Evolutionary conservation across 2,329 filamentous ascomycete genomes (phyloP).

Genomic region (Curvularia hawaiiensis): DNA sequence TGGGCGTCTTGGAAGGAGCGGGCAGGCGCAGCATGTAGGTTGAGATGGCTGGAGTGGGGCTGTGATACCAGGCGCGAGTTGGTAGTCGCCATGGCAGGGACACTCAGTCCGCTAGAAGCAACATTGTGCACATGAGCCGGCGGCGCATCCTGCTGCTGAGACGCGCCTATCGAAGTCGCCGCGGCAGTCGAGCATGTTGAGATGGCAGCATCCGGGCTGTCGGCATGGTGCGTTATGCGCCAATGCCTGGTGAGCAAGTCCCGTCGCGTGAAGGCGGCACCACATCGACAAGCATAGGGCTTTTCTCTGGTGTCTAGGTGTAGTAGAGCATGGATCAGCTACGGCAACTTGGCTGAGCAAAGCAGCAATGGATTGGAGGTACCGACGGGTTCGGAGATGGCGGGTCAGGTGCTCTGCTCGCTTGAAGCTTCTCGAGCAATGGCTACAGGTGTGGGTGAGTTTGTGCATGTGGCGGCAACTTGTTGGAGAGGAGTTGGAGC

Average conservation of each 20-base stretch:
- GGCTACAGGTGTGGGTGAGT: constrained; percentile 32
- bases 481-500: constrained; percentile 24
- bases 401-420: constrained; percentile 39
- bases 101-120: constrained; percentile 2
- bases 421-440: constrained; percentile 38
- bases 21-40: constrained; percentile 19
- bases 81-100: constrained; percentile 1
- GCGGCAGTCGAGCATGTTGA: constrained; percentile 14
- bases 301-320: constrained; percentile 38
- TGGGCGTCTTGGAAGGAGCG: constrained; percentile 19
- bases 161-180: constrained; percentile 9
- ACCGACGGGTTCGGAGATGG: constrained; percentile 41
- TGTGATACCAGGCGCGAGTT: constrained; percentile 11
- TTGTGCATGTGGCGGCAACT: constrained; percentile 29
- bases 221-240: constrained; percentile 34
- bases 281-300: constrained; percentile 36
- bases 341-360: background rate
- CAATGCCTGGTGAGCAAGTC: constrained; percentile 41
- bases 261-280: constrained; percentile 34
- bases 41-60: constrained; percentile 14
- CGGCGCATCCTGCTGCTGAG: constrained; percentile 1
- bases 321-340: constrained; percentile 15
- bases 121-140: constrained; percentile 1
- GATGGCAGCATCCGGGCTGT: constrained; percentile 9
- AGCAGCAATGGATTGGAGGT: constrained; percentile 8